Evolutionary conservation across 169 alveolate species (phyloP).

Genomic region (Plasmodium cynomolgi): DNA sequence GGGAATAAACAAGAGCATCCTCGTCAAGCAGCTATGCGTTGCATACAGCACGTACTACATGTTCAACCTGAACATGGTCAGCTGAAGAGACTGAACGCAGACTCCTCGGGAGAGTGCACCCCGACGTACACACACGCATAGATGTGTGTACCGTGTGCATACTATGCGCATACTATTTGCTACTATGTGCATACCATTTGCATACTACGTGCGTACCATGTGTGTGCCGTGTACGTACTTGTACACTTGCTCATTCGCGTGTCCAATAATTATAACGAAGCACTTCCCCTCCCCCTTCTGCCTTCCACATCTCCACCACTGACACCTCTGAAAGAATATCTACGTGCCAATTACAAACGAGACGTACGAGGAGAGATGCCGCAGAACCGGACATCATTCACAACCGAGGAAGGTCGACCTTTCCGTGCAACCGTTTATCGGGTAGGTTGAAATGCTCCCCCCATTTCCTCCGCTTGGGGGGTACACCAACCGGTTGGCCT

Average conservation of each 20-base stretch:
- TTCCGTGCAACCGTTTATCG: conserved; percentile 68
- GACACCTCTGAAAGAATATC: neutral
- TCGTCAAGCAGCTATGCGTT: conserved; percentile 47
- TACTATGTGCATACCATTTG: too few relatives aligned
- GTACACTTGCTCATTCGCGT: neutral
- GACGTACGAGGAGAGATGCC: conserved; percentile 60
- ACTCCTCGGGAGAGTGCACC: neutral
- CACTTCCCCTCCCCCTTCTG: neutral
- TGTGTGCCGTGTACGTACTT: neutral
- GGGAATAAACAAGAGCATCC: conserved; percentile 44
- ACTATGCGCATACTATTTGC: too few relatives aligned
- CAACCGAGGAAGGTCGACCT: conserved; percentile 9
- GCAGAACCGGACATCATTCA: conserved; percentile 9
- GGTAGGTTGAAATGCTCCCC: conserved; percentile 10
- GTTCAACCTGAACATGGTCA: conserved; percentile 46
- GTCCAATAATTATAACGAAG: neutral
- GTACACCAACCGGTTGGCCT: too few relatives aligned
- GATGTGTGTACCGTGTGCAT: neutral
- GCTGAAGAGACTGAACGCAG: neutral
- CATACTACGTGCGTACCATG: too few relatives aligned
- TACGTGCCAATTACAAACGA: conserved; percentile 49
- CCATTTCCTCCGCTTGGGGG: neutral
- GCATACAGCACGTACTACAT: conserved; percentile 51
- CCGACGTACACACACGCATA: neutral
- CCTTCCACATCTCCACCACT: neutral